Evolutionary conservation across 306 rosid genomes (phyloP).

Genomic region (Amphicarpaea edgeworthii): DNA sequence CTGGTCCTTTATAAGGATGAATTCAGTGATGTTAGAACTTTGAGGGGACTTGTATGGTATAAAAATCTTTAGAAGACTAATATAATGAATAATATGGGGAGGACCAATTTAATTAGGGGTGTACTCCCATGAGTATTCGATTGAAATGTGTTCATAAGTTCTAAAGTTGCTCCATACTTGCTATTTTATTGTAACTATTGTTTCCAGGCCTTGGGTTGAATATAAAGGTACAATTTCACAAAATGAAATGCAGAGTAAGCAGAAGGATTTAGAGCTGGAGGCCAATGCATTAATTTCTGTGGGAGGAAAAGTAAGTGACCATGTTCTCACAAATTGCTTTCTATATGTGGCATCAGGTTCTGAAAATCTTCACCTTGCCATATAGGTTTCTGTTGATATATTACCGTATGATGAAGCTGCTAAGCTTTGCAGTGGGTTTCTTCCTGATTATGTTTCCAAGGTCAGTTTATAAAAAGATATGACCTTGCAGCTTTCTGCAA

Average conservation of each 20-base stretch:
- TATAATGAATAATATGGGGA: background rate
- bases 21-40: background rate
- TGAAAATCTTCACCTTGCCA: constrained; percentile 39
- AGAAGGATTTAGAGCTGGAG: constrained; percentile 68
- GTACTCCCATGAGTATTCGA: background rate
- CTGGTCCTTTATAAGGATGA: background rate
- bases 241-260: constrained; percentile 63
- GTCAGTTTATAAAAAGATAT: constrained; percentile 46
- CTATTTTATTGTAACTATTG: constrained; percentile 6
- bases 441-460: constrained; percentile 79
- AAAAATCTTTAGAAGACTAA: background rate
- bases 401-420: constrained; percentile 76
- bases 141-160: constrained; percentile 13
- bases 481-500: constrained; percentile 1
- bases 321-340: constrained; percentile 48
- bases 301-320: constrained; percentile 70
- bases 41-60: constrained; percentile 7
- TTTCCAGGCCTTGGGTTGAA: constrained; percentile 80
- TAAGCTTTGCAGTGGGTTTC: constrained; percentile 68
- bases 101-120: background rate
- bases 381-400: constrained; percentile 58
- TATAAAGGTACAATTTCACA: constrained; percentile 72
- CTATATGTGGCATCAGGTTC: constrained; percentile 15
- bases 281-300: constrained; percentile 61
- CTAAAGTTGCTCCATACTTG: constrained; percentile 24